Conservation (phyloP, 2,329 filamentous ascomycete species). For the Exophiala viscosa region DNA sequence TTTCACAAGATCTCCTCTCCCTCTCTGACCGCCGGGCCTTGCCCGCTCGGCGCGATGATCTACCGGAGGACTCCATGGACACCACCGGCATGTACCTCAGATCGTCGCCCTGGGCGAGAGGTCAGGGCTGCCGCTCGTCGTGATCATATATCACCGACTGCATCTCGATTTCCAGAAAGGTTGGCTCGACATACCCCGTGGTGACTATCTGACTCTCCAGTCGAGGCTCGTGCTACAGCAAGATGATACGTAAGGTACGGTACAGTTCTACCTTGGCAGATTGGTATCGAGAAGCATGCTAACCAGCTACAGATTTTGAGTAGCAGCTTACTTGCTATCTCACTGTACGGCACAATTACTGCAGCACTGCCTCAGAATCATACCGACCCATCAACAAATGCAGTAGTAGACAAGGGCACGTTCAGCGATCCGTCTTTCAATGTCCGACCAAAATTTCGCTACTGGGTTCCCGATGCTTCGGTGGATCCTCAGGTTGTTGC, state of each 20-base stretch:
- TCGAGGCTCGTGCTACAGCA: not conserved
- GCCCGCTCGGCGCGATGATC: not conserved
- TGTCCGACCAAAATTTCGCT: not conserved
- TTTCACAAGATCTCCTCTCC: not conserved
- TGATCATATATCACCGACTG: too few relatives aligned
- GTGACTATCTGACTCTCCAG: too few relatives aligned
- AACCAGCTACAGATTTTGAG: not conserved
- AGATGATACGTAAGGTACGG: not conserved
- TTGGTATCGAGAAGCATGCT: not conserved
- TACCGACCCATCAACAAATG: not conserved
- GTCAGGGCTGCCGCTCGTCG: too few relatives aligned
- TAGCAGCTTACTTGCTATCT: not conserved
- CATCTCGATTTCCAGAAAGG: too few relatives aligned
- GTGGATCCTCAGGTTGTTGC: not conserved
- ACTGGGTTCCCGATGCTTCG: not conserved
- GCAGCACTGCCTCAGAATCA: not conserved
- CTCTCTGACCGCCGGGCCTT: not conserved
- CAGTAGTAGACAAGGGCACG: not conserved
- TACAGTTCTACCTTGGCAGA: not conserved
- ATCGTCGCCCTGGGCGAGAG: not conserved
- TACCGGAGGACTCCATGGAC: not conserved
- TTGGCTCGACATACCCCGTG: too few relatives aligned
- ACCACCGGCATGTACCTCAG: not conserved
- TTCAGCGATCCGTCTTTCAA: not conserved
- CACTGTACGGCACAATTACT: not conserved